A percentile compares a stretch with the other conserved stretches of the same genome.
Conservation (phyloP, 805 yeast genomes). For the Kuraishia borneana region DNA sequence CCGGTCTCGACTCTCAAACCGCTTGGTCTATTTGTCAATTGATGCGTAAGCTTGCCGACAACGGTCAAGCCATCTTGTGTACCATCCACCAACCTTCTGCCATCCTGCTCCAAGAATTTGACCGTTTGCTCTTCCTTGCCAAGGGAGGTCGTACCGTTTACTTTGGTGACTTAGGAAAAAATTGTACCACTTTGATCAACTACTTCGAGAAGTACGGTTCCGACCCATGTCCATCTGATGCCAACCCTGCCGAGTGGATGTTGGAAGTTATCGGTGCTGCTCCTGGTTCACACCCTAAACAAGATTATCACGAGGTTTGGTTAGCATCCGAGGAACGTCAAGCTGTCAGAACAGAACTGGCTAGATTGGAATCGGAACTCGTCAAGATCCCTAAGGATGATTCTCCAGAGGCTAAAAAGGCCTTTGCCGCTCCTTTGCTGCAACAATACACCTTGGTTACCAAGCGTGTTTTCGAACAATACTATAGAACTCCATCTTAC, state of each 20-base stretch:
- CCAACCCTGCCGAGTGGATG: conserved; percentile 92
- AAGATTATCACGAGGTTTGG: conserved; percentile 75
- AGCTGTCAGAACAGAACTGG: conserved; percentile 49
- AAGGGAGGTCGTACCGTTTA: conserved; percentile 67
- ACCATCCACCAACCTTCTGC: conserved; percentile 88
- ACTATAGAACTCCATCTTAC: conserved; percentile 55
- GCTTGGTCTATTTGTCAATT: conserved; percentile 50
- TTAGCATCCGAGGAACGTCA: conserved; percentile 49
- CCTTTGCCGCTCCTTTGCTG: conserved; percentile 31
- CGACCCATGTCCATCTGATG: conserved; percentile 51
- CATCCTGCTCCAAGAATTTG: conserved; percentile 64
- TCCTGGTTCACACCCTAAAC: conserved; percentile 64
- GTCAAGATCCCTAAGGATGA: conserved; percentile 22
- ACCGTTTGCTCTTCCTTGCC: conserved; percentile 58
- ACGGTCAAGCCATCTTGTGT: conserved; percentile 47
- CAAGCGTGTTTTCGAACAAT: conserved; percentile 43
- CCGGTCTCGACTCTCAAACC: conserved; percentile 48
- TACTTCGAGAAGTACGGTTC: conserved; percentile 63
- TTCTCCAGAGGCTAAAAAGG: conserved; percentile 19
- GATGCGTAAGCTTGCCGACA: conserved; percentile 37
- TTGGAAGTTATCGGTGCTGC: conserved; percentile 77
- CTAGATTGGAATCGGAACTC: conserved; percentile 45
- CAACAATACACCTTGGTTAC: conserved; percentile 34
- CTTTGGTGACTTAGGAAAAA: conserved; percentile 62
- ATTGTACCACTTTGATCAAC: conserved; percentile 40